Base-by-base conservation (phyloP, 768 basidiomycete genomes). In the Kwoniella dejecticola region DNA sequence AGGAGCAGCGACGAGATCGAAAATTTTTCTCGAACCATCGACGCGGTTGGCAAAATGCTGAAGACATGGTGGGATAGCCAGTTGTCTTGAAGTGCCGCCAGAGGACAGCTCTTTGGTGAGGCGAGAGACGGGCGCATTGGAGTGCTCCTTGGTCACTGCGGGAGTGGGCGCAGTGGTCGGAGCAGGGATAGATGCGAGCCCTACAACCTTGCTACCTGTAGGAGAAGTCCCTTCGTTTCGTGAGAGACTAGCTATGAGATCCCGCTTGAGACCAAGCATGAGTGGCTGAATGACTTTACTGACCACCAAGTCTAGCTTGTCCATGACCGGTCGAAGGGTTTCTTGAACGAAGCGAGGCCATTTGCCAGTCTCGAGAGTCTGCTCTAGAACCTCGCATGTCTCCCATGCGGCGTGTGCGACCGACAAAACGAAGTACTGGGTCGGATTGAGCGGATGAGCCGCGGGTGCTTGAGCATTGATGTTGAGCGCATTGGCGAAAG, bases 401-500 rank as follows among this genome's bases (percentile, higher is more conserved):
- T 79, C 77, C 77, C 77, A 79, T 2, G 76, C 76, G 13, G 77
- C 68, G 46, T 79, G 77, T n/a, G 76, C 73, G 49, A 78, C 64
- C 17, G 70, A 70, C n/a, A 79, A 38, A 4, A 69, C 74, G 50
- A 70, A 77, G 53, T 66, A 53, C 49, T 78, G 77, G 7, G 67
- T 53, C 0, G 72, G 68, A 52, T 79, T 79, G 61, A 79, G 72
- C 0, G 71, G 74, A 36, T 67, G 56, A 5, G 66, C 40, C 15
- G 61, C 38, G 4, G 62, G 42, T 3, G 69, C 56, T 8, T 53
- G 30, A 2, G 83, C 80, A 45, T 81, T 91, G 19, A 89, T 85
- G 68, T 92, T 92, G 64, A 92, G 84, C n/a, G 94, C 81, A 36
- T 83, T 77, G 57, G 84, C 82, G 78, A 90, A 94, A 2, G 88